These are phyloP conservation scores for Rutstroemia sydowiana DNA, from an alignment of 2,329 filamentous ascomycete species.

Conservation along the genomic window DNA sequence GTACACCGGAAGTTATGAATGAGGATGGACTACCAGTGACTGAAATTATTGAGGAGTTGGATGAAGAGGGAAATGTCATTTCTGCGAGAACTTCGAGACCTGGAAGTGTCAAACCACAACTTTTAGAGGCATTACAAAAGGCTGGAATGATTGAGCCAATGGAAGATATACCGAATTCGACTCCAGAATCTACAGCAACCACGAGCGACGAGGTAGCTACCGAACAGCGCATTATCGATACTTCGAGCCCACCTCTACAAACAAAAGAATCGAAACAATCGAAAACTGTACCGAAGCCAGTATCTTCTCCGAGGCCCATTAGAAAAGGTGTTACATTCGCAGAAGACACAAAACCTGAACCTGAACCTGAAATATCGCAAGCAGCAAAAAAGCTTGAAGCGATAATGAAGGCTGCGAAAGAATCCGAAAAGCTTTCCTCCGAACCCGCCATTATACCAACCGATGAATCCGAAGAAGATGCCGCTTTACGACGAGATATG, in stretches of 20 bases:
- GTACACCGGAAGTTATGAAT: slow-evolving; percentile 53
- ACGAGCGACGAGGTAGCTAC: too few relatives aligned
- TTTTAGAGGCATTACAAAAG: slow-evolving; percentile 68
- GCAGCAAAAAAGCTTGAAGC: slow-evolving; percentile 39
- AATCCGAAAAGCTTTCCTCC: slow-evolving; percentile 38
- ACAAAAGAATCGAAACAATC: too few relatives aligned
- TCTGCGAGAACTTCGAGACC: slow-evolving; percentile 60
- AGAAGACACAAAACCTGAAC: slow-evolving; percentile 46
- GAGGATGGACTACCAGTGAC: slow-evolving; percentile 71
- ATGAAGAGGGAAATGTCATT: slow-evolving; percentile 81
- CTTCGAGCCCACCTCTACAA: too few relatives aligned
- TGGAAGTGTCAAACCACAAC: slow-evolving; percentile 56
- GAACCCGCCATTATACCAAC: slow-evolving; percentile 54
- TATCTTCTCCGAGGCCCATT: slow-evolving; percentile 15
- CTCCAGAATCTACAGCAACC: too few relatives aligned
- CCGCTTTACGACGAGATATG: slow-evolving; percentile 77
- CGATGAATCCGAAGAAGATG: slow-evolving; percentile 74
- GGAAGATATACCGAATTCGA: too few relatives aligned
- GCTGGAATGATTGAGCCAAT: slow-evolving; percentile 58
- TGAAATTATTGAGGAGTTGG: slow-evolving; percentile 87
- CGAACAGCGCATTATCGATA: too few relatives aligned
- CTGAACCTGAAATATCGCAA: slow-evolving; percentile 21
- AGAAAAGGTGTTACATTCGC: slow-evolving; percentile 59
- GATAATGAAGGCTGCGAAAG: slow-evolving; percentile 49
- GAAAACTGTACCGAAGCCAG: not conserved